These are phyloP conservation scores for Colletotrichum melonis DNA, from an alignment of 2,329 filamentous ascomycete genomes.

Conservation along the genomic window DNA sequence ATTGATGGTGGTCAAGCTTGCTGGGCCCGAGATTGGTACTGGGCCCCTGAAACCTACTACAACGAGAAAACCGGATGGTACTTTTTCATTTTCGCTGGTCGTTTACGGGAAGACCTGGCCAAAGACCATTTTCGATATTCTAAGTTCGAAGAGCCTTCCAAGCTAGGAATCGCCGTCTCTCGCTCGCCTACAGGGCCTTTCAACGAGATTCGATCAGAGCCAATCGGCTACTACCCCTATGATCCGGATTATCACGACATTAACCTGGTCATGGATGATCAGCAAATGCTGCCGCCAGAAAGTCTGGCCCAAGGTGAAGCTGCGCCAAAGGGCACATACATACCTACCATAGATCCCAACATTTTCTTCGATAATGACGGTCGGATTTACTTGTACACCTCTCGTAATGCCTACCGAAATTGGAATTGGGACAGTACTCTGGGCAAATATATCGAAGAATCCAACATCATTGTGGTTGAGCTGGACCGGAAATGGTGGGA, in stretches of 20 bases:
- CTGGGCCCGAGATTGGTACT: slow-evolving; percentile 50
- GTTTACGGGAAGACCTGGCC: slow-evolving; percentile 45
- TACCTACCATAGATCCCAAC: slow-evolving; percentile 43
- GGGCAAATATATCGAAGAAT: slow-evolving; percentile 50
- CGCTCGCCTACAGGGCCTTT: slow-evolving; percentile 48
- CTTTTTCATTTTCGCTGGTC: slow-evolving; percentile 50
- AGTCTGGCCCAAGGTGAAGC: slow-evolving; percentile 41
- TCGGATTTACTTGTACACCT: slow-evolving; percentile 42
- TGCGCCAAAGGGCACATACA: slow-evolving; percentile 49
- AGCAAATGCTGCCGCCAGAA: slow-evolving; percentile 47
- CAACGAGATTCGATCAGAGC: slow-evolving; percentile 44
- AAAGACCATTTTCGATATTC: slow-evolving; percentile 48
- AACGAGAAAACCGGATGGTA: slow-evolving; percentile 50
- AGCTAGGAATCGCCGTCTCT: slow-evolving; percentile 49
- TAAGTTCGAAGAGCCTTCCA: slow-evolving; percentile 48
- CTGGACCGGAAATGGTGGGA: slow-evolving; percentile 49
- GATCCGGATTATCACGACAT: slow-evolving; percentile 49
- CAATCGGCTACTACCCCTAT: slow-evolving; percentile 49
- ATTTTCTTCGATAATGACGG: slow-evolving; percentile 37
- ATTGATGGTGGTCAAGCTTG: slow-evolving; percentile 47
- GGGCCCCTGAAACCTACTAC: slow-evolving; percentile 50
- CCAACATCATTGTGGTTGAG: slow-evolving; percentile 50
- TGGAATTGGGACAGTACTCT: slow-evolving; percentile 49
- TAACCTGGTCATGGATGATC: slow-evolving; percentile 50
- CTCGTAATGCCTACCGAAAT: slow-evolving; percentile 49